Conservation (phyloP, 2,329 filamentous ascomycete species). For the Ascochyta clinopodiicola region DNA sequence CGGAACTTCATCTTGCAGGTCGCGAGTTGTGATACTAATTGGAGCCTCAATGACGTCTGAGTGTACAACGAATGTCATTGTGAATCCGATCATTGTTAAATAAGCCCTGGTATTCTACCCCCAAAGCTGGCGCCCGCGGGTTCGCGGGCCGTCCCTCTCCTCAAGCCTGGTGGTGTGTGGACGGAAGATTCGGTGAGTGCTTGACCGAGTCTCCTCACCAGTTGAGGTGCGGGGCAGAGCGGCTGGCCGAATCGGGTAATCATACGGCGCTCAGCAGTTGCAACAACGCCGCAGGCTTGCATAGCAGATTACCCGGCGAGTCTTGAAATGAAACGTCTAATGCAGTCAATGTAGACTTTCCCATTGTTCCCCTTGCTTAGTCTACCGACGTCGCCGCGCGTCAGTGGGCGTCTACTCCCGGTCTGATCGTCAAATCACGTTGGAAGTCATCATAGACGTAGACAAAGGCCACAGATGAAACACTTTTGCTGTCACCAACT, state of each 20-base stretch:
- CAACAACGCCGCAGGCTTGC: not conserved
- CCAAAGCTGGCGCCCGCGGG: conserved; percentile 18
- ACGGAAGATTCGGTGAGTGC: conserved; percentile 31
- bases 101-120: not conserved
- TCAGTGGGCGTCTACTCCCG: not conserved
- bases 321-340: not conserved
- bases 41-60: conserved; percentile 11
- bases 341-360: not conserved
- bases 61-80: not conserved
- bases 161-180: conserved; percentile 21
- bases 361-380: conserved; percentile 4
- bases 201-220: conserved; percentile 24
- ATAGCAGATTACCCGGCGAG: not conserved
- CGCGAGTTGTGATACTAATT: not conserved
- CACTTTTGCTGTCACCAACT: no score
- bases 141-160: conserved; percentile 27
- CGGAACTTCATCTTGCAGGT: conserved; percentile 63
- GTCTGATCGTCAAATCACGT: no score
- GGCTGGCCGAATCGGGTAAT: conserved; percentile 6
- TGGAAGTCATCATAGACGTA: no score
- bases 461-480: no score
- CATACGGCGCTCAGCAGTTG: not conserved
- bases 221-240: conserved; percentile 15
- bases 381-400: conserved; percentile 7
- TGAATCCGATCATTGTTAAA: conserved; percentile 5